Base-by-base conservation (phyloP, 495 filamentous ascomycete species). In the Lindgomyces ingoldianus region DNA sequence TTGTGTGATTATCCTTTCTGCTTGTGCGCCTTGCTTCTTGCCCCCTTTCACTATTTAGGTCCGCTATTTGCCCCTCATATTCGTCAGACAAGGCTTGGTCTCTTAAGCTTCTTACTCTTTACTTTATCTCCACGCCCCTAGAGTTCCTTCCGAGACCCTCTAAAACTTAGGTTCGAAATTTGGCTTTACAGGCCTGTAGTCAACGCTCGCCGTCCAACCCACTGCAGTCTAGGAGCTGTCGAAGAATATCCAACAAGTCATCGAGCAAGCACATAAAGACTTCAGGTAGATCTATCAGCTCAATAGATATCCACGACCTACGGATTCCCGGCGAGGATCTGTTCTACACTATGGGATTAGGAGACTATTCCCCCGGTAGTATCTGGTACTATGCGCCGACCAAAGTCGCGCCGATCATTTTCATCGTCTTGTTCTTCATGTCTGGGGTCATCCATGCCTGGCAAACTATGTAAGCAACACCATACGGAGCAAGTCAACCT, bases 371-470 rank as follows among this genome's bases (percentile, higher is more conserved):
- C 36, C 66, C 62, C 21, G 65, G 68, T 18, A 89, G 84, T 68
- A 70, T 85, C 42, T 91, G 83, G 81, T 85, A 84, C 72, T 91
- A 90, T 75, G 87, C 85, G 18, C 89, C 89, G 0, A 90, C 89
- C 69, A 88, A 90, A 74, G 87, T 80, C 2, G 87, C 87, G 1
- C 83, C 88, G 0, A 80, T 90, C 29, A 83, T 85, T 55, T 90
- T 89, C 67, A 81, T 85, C 9, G 74, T 87, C 21, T 80, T 89
- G 4, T 92, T 89, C 71, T 72, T 80, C 0, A 63, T 81, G 0
- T 89, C 86, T 3, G 86, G 84, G 0, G 33, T 73, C 9, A 72
- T 79, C 11, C 88, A 91, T 69, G 67, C 76, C 21, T 90, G 81
- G 68, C 87, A 90, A 73, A 85, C 81, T 79, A 64, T 81, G 87